Evolutionary conservation across 2,329 filamentous ascomycete genomes (phyloP), one percentile per base, ranked within the genome.

Genomic region (Penicillium italicum): DNA sequence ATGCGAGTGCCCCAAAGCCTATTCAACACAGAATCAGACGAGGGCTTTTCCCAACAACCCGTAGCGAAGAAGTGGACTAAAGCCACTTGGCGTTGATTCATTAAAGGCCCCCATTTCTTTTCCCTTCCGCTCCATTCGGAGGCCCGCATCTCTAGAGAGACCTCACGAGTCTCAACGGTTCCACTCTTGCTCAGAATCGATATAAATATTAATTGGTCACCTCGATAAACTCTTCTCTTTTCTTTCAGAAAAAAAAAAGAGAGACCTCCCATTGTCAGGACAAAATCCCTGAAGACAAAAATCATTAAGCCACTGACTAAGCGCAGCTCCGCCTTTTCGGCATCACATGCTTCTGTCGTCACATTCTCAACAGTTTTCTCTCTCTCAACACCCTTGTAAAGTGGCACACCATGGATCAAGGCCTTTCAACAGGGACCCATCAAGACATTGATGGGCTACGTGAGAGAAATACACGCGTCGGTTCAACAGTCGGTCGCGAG

Each of bases 401-500:
- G 36, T 49, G 34, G 43, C 10, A 59, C 62, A 68, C 57, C 52
- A 75, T 76, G 74, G 70, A 74, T 64, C 67, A 68, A 59, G 69
- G 67, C 66, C 68, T 68, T 62, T 68, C 71, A 68, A 72, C 72
- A 66, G 69, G 70, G 61, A 60, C 69, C 59, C 67, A 69, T 63
- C 66, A 68, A 56, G 61, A 64, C 28, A 62, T 62, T 56, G 69
- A 74, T 62, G 77, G 76, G 50, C 75, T 83, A 53, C 77, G 80
- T 46, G 77, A 82, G 68, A 74, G 80, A 63, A 74, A 70, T 65
- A 67, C 72, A 34, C 71, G 72, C 55, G 57, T 68, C 45, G 66
- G 75, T 57, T 79, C 79, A 56, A 76, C 77, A 62, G 72, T 76
- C 53, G 79, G 81, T 31, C 67, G 78, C 54, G 74, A 79, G 61